Conservation (phyloP, 805 yeast genomes). For the Peterozyma xylosa region DNA sequence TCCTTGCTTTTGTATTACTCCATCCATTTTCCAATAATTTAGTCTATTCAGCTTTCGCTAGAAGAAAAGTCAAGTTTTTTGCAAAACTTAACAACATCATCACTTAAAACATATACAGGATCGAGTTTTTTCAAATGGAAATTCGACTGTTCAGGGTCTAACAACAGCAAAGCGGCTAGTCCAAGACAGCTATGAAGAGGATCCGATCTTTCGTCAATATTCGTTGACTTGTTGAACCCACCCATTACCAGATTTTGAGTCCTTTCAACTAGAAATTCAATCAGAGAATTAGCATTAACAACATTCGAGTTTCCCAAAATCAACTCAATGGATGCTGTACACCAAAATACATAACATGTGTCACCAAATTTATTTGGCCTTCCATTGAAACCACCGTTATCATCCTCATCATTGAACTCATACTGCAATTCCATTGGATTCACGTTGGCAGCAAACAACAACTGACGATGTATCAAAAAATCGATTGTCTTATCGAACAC, state of each 20-base stretch:
- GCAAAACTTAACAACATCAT: constrained; percentile 9
- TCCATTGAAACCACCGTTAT: constrained; percentile 80
- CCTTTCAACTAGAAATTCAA: constrained; percentile 35
- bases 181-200: constrained; percentile 64
- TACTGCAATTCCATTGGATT: constrained; percentile 18
- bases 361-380: constrained; percentile 79
- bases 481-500: constrained; percentile 32
- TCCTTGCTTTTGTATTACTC: too few species aligned
- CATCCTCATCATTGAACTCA: constrained; percentile 33
- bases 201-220: constrained; percentile 52
- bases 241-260: constrained; percentile 65
- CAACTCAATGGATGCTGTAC: constrained; percentile 46
- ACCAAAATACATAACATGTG: constrained; percentile 88
- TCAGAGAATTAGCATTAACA: constrained; percentile 29
- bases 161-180: constrained; percentile 41
- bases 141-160: constrained; percentile 15
- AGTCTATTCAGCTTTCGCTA: too few species aligned
- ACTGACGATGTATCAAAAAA: constrained; percentile 65
- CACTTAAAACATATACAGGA: constrained; percentile 21
- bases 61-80: neutral
- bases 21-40: too few species aligned
- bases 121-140: constrained; percentile 17
- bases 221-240: constrained; percentile 64
- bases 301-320: constrained; percentile 19
- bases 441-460: constrained; percentile 24